Evolutionary conservation across 768 basidiomycete genomes (phyloP), one percentile per base, ranked within the genome.

Genomic region (Termitomyces sp.): DNA sequence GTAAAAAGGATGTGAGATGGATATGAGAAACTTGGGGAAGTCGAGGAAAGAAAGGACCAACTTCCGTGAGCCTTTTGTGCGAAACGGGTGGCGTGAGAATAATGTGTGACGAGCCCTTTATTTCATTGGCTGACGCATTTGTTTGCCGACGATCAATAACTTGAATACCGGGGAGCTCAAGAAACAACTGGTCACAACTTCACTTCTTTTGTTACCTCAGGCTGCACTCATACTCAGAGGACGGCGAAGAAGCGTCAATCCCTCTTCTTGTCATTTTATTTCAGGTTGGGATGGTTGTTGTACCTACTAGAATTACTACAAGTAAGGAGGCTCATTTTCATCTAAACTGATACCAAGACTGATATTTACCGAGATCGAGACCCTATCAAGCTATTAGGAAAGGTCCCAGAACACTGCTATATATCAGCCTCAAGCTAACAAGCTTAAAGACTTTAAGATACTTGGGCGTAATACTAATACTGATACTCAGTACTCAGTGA

Each of bases 11-110:
- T 29, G 54, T 42, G 29, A 34, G 20, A 32, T 6, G 34, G 25
- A 40, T 49, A n/a, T 60, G 49, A n/a, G 17, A 31, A 40, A 36
- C 34, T 54, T 42, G 62, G 60, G 57, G 58, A 34, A 15, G 40
- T 52, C 45, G 64, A 62, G 57, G 56, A 34, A 37, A 49, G 56
- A 45, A 48, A 37, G 37, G 14, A 5, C 15, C 40, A 37, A 52
- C 40, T 11, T 14, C 40, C 62, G 32, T 66, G 67, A 67, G 67
- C 65, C 66, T 63, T 67, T 67, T 67, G 48, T 62, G 64, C 66
- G 57, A 45, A 45, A 31, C 32, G 10, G 36, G 46, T 58, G 59
- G 64, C 64, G 66, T 66, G 66, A 34, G 65, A 65, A 55, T 53
- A 15, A 45, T 48, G 3, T 10, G n/a, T 32, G 11, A 15, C 46